phyloP scores from a whole-genome alignment of 129 eudicot species.

The Smallanthus sonchifolius region DNA sequence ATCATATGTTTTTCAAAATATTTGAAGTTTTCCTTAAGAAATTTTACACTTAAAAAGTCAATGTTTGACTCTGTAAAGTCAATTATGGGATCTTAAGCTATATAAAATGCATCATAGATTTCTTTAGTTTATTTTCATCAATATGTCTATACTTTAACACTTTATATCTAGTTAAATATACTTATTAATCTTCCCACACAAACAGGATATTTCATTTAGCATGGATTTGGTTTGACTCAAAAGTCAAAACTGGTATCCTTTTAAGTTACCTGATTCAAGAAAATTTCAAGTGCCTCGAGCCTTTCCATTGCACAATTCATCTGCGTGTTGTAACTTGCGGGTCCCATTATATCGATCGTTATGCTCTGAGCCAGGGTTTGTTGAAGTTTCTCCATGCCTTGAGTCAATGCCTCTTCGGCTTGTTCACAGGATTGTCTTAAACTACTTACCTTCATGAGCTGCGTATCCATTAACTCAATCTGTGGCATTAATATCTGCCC shows the following conservation, averaged over 20 bases:
- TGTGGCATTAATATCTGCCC: constrained; percentile 70
- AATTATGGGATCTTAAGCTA: neutral
- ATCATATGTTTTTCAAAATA: neutral
- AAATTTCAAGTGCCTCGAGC: constrained; percentile 72
- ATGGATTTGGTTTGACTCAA: constrained; percentile 1
- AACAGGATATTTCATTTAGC: neutral
- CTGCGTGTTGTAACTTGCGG: constrained; percentile 45
- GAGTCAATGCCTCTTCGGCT: constrained; percentile 89
- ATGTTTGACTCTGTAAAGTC: constrained; percentile 1
- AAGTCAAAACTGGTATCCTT: neutral
- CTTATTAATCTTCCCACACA: neutral
- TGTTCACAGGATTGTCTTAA: constrained; percentile 70
- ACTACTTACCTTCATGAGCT: constrained; percentile 37
- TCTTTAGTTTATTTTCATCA: neutral
- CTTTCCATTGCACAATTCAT: constrained; percentile 61
- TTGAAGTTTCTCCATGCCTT: constrained; percentile 86
- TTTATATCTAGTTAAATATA: neutral
- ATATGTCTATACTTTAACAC: neutral
- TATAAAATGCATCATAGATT: neutral
- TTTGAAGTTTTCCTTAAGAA: neutral
- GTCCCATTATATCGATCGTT: constrained; percentile 26
- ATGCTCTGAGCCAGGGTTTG: constrained; percentile 74
- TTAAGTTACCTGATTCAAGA: constrained; percentile 63
- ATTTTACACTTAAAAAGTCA: neutral
- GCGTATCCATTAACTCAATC: constrained; percentile 58